Evolutionary conservation across 768 basidiomycete genomes (phyloP).

Genomic region (Melanogaster broomeanus): DNA sequence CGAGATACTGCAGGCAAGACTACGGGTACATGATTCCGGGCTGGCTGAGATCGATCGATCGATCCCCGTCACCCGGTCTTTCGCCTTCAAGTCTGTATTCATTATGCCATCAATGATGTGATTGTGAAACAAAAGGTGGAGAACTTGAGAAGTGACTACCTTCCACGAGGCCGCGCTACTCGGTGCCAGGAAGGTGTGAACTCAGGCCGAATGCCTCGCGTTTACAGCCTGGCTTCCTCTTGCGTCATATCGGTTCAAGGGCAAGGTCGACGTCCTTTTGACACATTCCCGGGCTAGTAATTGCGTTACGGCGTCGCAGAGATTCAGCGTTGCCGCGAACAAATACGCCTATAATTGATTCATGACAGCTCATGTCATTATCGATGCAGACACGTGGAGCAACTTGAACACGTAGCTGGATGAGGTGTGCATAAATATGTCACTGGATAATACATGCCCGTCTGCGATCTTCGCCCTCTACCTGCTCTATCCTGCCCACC

Average conservation of each 20-base stretch:
- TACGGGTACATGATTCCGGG: not conserved
- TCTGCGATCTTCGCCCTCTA: not conserved
- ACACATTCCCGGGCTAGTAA: too few relatives aligned
- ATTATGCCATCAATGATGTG: not conserved
- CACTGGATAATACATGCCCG: conserved; percentile 21
- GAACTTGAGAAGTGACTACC: too few relatives aligned
- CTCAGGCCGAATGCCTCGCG: not conserved
- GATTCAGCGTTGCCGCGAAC: too few relatives aligned
- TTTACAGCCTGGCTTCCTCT: not conserved
- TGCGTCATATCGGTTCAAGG: not conserved
- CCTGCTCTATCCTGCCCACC: conserved; percentile 18
- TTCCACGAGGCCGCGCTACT: not conserved
- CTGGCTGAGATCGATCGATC: not conserved
- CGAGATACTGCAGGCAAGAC: not conserved
- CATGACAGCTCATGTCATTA: too few relatives aligned
- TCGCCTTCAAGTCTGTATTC: not conserved
- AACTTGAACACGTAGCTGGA: conserved; percentile 3
- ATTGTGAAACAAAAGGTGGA: not conserved
- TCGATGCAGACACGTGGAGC: not conserved
- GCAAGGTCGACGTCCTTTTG: too few relatives aligned
- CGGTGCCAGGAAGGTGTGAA: not conserved
- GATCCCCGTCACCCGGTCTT: not conserved
- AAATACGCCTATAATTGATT: too few relatives aligned
- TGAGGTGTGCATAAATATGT: conserved; percentile 1
- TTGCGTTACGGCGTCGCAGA: too few relatives aligned